A percentile compares a stretch with the other conserved stretches of the same genome.
Evolutionary conservation across 2,329 filamentous ascomycete species (phyloP).

Genomic region (Colletotrichum filicis): DNA sequence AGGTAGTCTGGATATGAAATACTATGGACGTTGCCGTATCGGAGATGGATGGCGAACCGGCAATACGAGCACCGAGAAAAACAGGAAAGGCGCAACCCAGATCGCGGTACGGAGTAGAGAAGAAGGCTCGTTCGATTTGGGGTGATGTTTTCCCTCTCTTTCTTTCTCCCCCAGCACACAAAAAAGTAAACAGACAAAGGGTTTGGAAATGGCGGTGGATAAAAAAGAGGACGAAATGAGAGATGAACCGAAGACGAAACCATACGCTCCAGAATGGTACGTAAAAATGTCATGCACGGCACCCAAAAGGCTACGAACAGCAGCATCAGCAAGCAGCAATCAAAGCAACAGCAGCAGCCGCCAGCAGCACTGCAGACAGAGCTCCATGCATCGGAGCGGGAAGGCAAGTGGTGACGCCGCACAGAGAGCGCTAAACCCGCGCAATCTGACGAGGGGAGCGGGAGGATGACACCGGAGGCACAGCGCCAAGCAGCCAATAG

Average conservation of each 20-base stretch:
- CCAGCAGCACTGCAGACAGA: background rate
- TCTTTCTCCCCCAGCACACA: too few species aligned
- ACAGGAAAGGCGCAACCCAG: background rate
- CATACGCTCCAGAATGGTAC: background rate
- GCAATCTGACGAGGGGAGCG: background rate
- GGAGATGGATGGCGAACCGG: background rate
- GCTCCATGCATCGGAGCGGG: slow-evolving; percentile 20
- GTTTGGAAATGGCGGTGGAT: background rate
- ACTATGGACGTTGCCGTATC: background rate
- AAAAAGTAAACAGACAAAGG: background rate
- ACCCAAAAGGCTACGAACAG: background rate
- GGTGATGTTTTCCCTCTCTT: background rate
- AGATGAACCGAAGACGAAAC: background rate
- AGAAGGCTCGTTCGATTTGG: background rate
- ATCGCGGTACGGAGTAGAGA: background rate
- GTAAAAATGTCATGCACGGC: slow-evolving; percentile 11
- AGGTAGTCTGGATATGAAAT: background rate
- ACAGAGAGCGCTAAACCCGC: slow-evolving; percentile 18
- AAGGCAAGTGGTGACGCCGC: slow-evolving; percentile 6
- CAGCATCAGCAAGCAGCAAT: background rate
- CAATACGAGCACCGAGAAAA: background rate
- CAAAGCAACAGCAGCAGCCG: background rate
- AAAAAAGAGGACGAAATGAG: background rate
- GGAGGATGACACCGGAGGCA: background rate
- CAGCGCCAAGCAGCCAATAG: background rate